phyloP scores from a whole-genome alignment of 2,329 filamentous ascomycete species.

The Xylariaceae sp. region DNA sequence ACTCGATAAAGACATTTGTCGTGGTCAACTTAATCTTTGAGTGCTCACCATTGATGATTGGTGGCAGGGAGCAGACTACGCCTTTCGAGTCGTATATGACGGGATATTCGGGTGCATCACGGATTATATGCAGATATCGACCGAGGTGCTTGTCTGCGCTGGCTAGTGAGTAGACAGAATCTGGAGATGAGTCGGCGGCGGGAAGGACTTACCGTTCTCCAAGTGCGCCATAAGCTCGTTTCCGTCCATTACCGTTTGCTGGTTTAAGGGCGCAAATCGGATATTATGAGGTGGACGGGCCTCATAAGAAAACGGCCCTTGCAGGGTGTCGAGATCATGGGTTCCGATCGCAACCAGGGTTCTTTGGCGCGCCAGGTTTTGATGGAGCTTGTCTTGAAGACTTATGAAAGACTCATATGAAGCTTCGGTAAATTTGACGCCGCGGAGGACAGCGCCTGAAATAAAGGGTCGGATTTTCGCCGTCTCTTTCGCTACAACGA shows the following conservation, averaged over 20 bases:
- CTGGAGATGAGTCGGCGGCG: not conserved
- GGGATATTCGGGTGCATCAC: slow-evolving; percentile 88
- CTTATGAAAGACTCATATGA: slow-evolving; percentile 96
- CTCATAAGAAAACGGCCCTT: slow-evolving; percentile 96
- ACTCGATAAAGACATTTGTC: slow-evolving; percentile 93
- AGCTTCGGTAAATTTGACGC: slow-evolving; percentile 85
- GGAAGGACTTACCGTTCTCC: slow-evolving; percentile 52
- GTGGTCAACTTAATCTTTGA: slow-evolving; percentile 93
- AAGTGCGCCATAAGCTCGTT: slow-evolving; percentile 92
- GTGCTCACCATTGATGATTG: slow-evolving; percentile 96
- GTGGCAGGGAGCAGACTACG: slow-evolving; percentile 85
- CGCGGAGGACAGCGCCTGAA: slow-evolving; percentile 82
- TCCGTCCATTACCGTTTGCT: slow-evolving; percentile 80
- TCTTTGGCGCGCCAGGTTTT: slow-evolving; percentile 87
- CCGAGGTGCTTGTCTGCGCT: slow-evolving; percentile 75
- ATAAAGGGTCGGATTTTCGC: slow-evolving; percentile 79
- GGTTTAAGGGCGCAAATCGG: slow-evolving; percentile 85
- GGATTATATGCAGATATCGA: slow-evolving; percentile 88
- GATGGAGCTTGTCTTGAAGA: slow-evolving; percentile 95
- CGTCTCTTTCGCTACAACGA: slow-evolving; percentile 74
- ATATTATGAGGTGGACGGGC: slow-evolving; percentile 88
- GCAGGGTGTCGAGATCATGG: slow-evolving; percentile 87
- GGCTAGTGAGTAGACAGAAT: slow-evolving; percentile 5
- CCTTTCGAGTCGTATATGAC: slow-evolving; percentile 89
- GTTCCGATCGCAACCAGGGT: slow-evolving; percentile 97